Percentiles rank a stretch among this genome's conserved stretches.
Evolutionary conservation across 306 rosid genomes (phyloP).

Genomic region (Quercus agrifolia): DNA sequence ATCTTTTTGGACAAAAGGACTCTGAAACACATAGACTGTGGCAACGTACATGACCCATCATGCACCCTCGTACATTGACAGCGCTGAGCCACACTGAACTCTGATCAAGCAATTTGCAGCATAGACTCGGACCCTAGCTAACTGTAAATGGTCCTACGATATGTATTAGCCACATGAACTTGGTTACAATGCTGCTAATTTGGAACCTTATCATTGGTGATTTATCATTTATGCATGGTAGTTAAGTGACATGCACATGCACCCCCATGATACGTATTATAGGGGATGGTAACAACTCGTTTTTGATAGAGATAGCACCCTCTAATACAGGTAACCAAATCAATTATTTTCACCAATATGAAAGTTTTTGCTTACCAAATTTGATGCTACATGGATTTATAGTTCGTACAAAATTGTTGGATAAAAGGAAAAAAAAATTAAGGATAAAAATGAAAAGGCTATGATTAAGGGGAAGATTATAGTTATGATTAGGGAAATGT

Average conservation of each 20-base stretch:
- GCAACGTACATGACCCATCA: slow-evolving; percentile 37
- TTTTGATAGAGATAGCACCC: not conserved
- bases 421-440: no score
- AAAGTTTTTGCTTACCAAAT: not conserved
- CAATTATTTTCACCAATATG: not conserved
- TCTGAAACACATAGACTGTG: not conserved
- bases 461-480: slow-evolving; percentile 24
- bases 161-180: slow-evolving; percentile 21
- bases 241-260: slow-evolving; percentile 54
- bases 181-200: slow-evolving; percentile 10
- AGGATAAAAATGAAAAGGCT: not conserved
- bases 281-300: slow-evolving; percentile 11
- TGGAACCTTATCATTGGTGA: slow-evolving; percentile 18
- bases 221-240: slow-evolving; percentile 55
- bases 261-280: slow-evolving; percentile 11
- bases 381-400: not conserved
- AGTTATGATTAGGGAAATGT: slow-evolving; percentile 30
- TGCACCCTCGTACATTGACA: slow-evolving; percentile 44
- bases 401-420: slow-evolving; percentile 7
- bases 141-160: slow-evolving; percentile 29
- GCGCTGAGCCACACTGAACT: not conserved
- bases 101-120: slow-evolving; percentile 40
- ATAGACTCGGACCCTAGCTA: slow-evolving; percentile 1
- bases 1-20: slow-evolving; percentile 3
- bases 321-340: not conserved